Evolutionary conservation across 441 rosid species (phyloP).

Genomic region (Arabidopsis lyrata): DNA sequence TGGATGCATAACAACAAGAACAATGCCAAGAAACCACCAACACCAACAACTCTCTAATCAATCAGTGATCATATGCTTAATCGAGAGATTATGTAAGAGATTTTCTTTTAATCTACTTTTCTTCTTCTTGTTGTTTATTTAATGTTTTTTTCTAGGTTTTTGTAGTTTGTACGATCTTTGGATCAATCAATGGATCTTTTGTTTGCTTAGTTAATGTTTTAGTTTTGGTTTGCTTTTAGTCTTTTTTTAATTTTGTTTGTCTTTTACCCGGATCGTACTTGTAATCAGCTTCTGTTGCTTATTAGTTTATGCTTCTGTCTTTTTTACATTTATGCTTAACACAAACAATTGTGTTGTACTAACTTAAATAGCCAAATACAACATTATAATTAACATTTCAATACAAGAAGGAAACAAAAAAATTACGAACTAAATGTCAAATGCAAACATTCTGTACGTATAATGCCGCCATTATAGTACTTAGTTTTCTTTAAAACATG

Average conservation of each 20-base stretch:
- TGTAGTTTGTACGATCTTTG: constrained; percentile 47
- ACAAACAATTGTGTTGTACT: constrained; percentile 9
- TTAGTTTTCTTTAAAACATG: background rate
- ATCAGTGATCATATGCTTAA: background rate
- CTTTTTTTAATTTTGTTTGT: constrained; percentile 25
- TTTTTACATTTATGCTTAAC: constrained; percentile 37
- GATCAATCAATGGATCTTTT: constrained; percentile 48
- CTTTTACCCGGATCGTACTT: constrained; percentile 36
- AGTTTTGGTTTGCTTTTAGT: constrained; percentile 11
- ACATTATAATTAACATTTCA: background rate
- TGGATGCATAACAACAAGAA: constrained; percentile 99
- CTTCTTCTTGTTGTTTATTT: background rate
- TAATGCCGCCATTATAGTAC: constrained; percentile 9
- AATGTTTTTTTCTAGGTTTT: constrained; percentile 41
- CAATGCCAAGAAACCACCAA: constrained; percentile 58
- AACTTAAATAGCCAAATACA: constrained; percentile 6
- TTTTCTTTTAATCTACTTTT: constrained; percentile 21
- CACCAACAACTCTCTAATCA: constrained; percentile 28
- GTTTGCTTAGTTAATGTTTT: constrained; percentile 41
- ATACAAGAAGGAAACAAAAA: background rate
- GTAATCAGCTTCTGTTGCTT: constrained; percentile 37
- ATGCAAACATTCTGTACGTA: constrained; percentile 16
- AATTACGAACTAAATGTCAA: background rate
- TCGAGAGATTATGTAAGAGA: constrained; percentile 27
- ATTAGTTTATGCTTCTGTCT: constrained; percentile 37